These are phyloP conservation scores for Apiospora saccharicola DNA, from an alignment of 2,329 filamentous ascomycete species.

Conservation along the genomic window DNA sequence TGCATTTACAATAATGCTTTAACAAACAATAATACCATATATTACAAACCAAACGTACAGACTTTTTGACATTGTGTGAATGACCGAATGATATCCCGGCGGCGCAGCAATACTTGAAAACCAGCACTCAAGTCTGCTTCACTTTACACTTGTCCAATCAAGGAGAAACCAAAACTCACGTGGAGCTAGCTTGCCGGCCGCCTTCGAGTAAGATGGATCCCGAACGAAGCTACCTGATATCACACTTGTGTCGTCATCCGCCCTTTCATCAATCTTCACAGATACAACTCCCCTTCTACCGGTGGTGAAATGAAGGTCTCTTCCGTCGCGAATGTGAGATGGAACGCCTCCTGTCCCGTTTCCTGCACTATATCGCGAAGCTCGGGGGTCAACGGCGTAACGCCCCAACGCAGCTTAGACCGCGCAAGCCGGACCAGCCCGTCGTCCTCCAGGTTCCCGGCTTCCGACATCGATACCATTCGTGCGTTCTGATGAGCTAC, in stretches of 20 bases:
- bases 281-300: background rate
- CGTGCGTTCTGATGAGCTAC: background rate
- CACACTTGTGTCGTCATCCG: background rate
- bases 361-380: background rate
- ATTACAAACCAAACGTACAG: background rate
- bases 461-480: background rate
- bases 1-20: background rate
- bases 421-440: background rate
- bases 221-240: too few relatives aligned
- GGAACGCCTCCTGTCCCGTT: background rate
- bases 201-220: too few relatives aligned
- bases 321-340: background rate
- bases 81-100: background rate
- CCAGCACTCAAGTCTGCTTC: too few relatives aligned
- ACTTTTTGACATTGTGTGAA: background rate
- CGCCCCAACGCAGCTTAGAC: background rate
- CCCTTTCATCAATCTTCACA: background rate
- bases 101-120: too few relatives aligned
- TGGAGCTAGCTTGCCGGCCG: too few relatives aligned
- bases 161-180: too few relatives aligned
- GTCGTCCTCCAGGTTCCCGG: background rate
- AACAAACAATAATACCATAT: constrained; percentile 4
- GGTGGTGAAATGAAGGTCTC: background rate
- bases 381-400: background rate
- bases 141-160: too few relatives aligned